Evolutionary conservation across 2,329 filamentous ascomycete species (phyloP), one percentile per base, ranked within the genome.

Genomic region (Epichloe sp.): DNA sequence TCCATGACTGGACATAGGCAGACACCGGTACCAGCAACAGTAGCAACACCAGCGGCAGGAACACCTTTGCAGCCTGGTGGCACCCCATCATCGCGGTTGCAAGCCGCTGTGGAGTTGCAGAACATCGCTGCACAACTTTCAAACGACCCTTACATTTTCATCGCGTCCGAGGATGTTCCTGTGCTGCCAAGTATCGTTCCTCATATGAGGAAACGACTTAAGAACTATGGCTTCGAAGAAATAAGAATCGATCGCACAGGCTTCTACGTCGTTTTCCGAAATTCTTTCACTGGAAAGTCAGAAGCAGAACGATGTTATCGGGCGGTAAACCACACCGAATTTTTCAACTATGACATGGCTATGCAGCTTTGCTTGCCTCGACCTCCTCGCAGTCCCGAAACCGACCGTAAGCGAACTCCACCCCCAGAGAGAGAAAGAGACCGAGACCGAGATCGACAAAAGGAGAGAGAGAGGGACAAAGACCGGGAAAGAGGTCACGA

Each of bases 301-400:
- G 89, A 96, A 67, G 84, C 88, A 0, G 83, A 87, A 58, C 78
- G 86, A 55, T 96, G 90, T 63, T 90, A 81, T 65, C 76, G 80
- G 50, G 78, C 83, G 48, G 89, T 86, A 57, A 83, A 96, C 63
- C 84, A 86, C 64, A 84, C 85, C 43, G 79, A 86, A 5, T 80
- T 98, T 56, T 98, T 98, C 71, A 96, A 86, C 1, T 97, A 97
- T 54, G 73, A 71, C 54, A 91, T 98, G 86, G 79, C 82, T 44
- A 95, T 98, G 88, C 85, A 91, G 63, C 82, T 88, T 51, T 85
- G 59, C 55, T 60, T 65, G 53, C 71, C 61, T 49, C 58, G 54
- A 56, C 56, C 56, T 14, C 56, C 49, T 50, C 63, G 54, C 48
- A 55, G 57, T 50, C 49, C 54, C 53, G 59, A 58, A 36, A 55